Base-by-base conservation (phyloP, 2,329 filamentous ascomycete genomes). In the Drechslerella dactyloides region DNA sequence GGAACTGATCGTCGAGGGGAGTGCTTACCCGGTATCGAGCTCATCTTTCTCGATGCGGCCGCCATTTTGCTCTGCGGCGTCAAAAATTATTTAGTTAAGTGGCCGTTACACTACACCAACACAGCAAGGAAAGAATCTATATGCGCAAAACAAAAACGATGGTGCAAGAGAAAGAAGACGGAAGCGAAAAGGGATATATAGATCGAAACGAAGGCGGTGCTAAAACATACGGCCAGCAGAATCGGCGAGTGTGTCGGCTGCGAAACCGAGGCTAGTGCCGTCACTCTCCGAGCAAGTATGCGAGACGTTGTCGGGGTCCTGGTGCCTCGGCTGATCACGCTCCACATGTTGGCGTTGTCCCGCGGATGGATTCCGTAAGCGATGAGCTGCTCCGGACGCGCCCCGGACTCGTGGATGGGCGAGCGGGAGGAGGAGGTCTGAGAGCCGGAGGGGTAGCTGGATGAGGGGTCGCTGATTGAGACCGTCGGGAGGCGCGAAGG, bases 251-350 rank as follows among this genome's bases (percentile, higher is more conserved):
- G 57, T 55, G 50, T 57, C 68, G 68, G 68, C 55, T 46, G 64
- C 46, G 60, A 42, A 56, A 59, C 68, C 68, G 68, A 72, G 68
- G 68, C 68, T 56, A 72, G 68, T 24, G 68, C 60, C 51, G 60
- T 56, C 60, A 56, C 68, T 72, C 60, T 72, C 55, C 59, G 60
- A 56, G 68, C 68, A 55, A 72, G 56, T 53, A 65, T 60, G 40
- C 68, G 68, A 55, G 68, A 60, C 19, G 60, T 51, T 57, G 57
- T 60, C 50, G 59, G 65, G 54, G 60, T 54, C 53, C 72, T 66
- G 46, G 57, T 60, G 72, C 72, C 65, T 74, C 72, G 72, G 65
- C 65, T 74, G 62, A 74, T 70, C 72, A 72, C 55, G 58, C 68
- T 74, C 65, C 66, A 74, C 72, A 74, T 74, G 72, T 58, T 72